A percentile compares a stretch with the other conserved stretches of the same genome.
phyloP scores from a whole-genome alignment of 2,329 filamentous ascomycete genomes.

The Colletotrichum sp. region DNA sequence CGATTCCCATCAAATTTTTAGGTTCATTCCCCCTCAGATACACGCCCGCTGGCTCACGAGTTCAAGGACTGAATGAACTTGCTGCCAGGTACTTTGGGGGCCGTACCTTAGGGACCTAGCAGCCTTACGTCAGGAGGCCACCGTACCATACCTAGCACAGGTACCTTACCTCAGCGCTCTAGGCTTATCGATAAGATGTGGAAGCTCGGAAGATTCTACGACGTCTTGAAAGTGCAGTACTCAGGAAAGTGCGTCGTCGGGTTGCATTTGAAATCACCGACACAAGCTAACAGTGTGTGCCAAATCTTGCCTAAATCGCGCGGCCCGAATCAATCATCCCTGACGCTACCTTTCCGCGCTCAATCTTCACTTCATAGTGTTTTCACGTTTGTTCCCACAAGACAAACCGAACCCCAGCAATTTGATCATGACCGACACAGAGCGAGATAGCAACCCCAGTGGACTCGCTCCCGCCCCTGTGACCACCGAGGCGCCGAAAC shows the following conservation, averaged over 20 bases:
- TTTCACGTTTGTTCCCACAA: conserved; percentile 50
- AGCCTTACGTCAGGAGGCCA: not conserved
- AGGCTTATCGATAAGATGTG: not conserved
- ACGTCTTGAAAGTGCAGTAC: not conserved
- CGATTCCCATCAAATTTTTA: not conserved
- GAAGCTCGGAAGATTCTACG: not conserved
- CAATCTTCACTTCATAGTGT: not conserved
- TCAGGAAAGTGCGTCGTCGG: not conserved
- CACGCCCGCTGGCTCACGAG: not conserved
- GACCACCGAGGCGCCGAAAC: conserved; percentile 47
- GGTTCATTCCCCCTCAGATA: not conserved
- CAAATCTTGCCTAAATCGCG: not conserved
- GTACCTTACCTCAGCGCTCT: not conserved
- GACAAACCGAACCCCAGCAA: conserved; percentile 51
- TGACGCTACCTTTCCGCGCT: not conserved
- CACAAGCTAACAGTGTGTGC: not conserved
- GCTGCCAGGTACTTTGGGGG: not conserved
- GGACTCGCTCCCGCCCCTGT: not conserved
- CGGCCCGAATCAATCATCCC: not conserved
- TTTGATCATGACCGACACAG: not conserved
- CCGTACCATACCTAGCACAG: not conserved
- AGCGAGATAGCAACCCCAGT: not conserved
- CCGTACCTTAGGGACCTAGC: not conserved
- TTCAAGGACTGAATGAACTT: not conserved
- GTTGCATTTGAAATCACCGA: not conserved